Base-by-base conservation (phyloP, 1,284 basidiomycete species). In the Pseudozyma tsukubaensis region DNA sequence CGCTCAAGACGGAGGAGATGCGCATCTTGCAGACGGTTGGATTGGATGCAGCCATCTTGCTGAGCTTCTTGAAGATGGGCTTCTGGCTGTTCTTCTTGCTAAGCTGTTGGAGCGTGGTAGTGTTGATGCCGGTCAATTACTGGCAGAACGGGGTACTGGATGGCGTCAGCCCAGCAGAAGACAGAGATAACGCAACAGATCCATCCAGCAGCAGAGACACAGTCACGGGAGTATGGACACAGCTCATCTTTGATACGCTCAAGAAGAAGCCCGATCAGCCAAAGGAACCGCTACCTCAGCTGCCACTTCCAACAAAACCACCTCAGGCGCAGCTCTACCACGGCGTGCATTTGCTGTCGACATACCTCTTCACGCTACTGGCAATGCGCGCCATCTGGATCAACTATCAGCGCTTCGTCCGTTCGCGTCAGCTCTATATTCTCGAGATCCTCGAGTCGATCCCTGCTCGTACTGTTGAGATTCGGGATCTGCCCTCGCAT, bases 21-120 rank as follows among this genome's bases (percentile, higher is more conserved):
- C 92, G 93, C 3, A 91, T 98, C n/a, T 87, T 98, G 0, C 95
- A 98, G 83, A 95, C 96, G 43, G 95, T 98, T 12, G 96, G 96
- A 0, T 86, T 99, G 50, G 96, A 99, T 85, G 96, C 94, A 42
- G 94, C 94, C 6, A 94, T 98, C 77, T 88, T 98, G 4, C 89
- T 99, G 39, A 93, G 91, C 77, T 99, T 99, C 86, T 92, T 94
- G 88, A 94, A 95, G 85, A 97, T 92, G 89, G 90, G 91, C 0
- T 98, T 97, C 85, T 90, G 92, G 81, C 88, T 97, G 34, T 97
- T 98, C 85, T 85, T 90, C 32, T 77, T 85, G n/a, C 92, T 93
- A 83, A 93, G 93, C 1, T 82, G 94, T 47, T 6, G 87, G 91
- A 74, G 67, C 14, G 44, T 77, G 16, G 55, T 79, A 3, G 76